Percentiles rank a stretch among this genome's conserved stretches.
Conservation (phyloP, 495 filamentous ascomycete genomes). For the Neurospora sp. region DNA sequence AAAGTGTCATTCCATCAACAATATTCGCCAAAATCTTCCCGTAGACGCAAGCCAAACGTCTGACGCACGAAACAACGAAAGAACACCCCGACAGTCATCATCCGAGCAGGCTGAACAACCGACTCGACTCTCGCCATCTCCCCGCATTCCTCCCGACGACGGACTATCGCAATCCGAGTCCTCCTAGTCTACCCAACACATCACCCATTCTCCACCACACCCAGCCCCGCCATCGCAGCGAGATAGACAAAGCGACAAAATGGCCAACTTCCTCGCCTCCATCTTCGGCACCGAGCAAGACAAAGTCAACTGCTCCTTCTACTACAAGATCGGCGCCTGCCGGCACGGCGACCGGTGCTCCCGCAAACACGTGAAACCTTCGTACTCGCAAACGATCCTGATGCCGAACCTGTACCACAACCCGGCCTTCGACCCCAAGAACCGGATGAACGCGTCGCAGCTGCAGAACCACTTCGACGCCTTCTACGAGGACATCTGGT, state of each 20-base stretch:
- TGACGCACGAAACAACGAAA: not conserved
- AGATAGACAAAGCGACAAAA: constrained; percentile 15
- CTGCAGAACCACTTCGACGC: constrained; percentile 99
- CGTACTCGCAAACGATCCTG: constrained; percentile 93
- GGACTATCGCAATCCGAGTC: not conserved
- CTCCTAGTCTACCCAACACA: not conserved
- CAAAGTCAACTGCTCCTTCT: constrained; percentile 54
- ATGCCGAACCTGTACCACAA: constrained; percentile 99
- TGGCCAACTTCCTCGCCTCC: constrained; percentile 96
- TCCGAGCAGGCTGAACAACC: not conserved
- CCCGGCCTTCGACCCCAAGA: constrained; percentile 93
- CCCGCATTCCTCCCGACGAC: not conserved
- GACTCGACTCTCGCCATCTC: not conserved
- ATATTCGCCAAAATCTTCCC: not conserved
- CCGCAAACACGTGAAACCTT: constrained; percentile 97
- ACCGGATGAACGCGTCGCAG: constrained; percentile 88
- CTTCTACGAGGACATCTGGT: constrained; percentile 99
- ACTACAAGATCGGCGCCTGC: constrained; percentile 77
- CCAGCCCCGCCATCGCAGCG: not conserved
- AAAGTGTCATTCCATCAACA: not conserved
- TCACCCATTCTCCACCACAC: not conserved
- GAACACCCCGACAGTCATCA: not conserved
- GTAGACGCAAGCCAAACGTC: not conserved
- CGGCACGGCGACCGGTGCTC: constrained; percentile 96
- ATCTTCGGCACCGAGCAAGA: constrained; percentile 99